These are phyloP conservation scores for Pleurostoma richardsiae DNA, from an alignment of 2,329 filamentous ascomycete species.

Conservation along the genomic window DNA sequence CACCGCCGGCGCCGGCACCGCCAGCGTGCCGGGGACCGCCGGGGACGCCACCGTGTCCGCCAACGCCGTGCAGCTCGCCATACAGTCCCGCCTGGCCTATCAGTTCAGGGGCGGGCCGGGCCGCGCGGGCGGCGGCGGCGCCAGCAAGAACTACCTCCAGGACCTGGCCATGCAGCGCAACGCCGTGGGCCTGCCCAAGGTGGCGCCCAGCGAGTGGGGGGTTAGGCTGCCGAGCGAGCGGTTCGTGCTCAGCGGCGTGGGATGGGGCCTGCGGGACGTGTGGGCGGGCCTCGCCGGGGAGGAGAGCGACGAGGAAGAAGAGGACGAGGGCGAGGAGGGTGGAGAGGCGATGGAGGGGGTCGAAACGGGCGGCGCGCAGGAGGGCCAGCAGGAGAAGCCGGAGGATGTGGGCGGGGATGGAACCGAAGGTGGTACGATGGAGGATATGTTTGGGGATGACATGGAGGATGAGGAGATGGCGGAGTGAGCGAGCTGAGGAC, in stretches of 20 bases:
- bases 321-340: conserved; percentile 29
- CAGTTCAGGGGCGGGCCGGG: conserved; percentile 58
- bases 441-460: conserved; percentile 34
- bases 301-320: conserved; percentile 30
- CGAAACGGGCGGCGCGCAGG: conserved; percentile 28
- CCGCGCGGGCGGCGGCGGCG: conserved; percentile 38
- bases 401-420: conserved; percentile 40
- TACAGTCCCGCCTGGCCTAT: conserved; percentile 61
- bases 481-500: conserved; percentile 12
- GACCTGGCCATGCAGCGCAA: conserved; percentile 71
- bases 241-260: conserved; percentile 61
- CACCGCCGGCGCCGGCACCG: conserved; percentile 38
- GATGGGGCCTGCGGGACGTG: conserved; percentile 58
- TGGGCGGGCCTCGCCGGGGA: conserved; percentile 47
- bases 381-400: conserved; percentile 21
- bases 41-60: conserved; percentile 55
- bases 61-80: conserved; percentile 67
- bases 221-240: conserved; percentile 62
- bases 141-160: conserved; percentile 70
- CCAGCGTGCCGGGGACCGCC: conserved; percentile 35
- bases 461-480: conserved; percentile 29
- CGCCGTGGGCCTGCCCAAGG: conserved; percentile 57
- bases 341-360: conserved; percentile 46
- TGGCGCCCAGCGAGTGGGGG: conserved; percentile 62
- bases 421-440: conserved; percentile 48